Base-by-base conservation (phyloP, 2,329 filamentous ascomycete species). In the Fusarium sp. region DNA sequence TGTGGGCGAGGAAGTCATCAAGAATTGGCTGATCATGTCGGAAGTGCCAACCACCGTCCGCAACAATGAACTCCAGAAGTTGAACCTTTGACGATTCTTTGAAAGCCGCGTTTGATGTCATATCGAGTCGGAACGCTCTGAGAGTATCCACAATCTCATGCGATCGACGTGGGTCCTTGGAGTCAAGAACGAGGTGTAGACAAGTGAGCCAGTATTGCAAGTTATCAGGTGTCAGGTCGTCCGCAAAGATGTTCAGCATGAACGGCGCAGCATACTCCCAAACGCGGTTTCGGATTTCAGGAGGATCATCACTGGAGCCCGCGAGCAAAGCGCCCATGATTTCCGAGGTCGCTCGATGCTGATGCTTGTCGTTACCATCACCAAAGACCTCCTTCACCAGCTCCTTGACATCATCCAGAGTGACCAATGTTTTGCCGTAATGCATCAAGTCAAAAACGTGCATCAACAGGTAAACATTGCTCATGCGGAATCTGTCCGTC, bases 51-150 rank as follows among this genome's bases (percentile, higher is more conserved):
- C 96, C 96, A 39, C 91, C 89, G 76, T 97, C 94, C 47, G 91
- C 91, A 65, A 99, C 93, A 70, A 93, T 89, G 74, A 97, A 94
- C 75, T 98, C 94, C 22, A 99, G 86, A 35, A 99, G 85, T 73
- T 96, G 92, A 20, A 99, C 94, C 84, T 98, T 98, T 33, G 95
- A 97, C 61, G 95, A 97, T 80, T 99, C 97, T 81, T 99, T 99
- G 87, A 99, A 99, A 0, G 96, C 96, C 7, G 97, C 96, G 79
- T 98, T 98, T 0, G 95, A 98, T 10, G 90, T 86, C 92, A 98
- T 95, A 79, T 99, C 96, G 14, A 99, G 86, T 35, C 94, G 89
- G 88, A 98, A 98, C 59, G 91, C 90, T 50, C 92, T 89, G 25
- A 99, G 86, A 81, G 90, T 92, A 71, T 96, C 92, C 39, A 97